phyloP scores from a whole-genome alignment of 2,329 filamentous ascomycete species.

The Ambrosiella cleistominuta region DNA sequence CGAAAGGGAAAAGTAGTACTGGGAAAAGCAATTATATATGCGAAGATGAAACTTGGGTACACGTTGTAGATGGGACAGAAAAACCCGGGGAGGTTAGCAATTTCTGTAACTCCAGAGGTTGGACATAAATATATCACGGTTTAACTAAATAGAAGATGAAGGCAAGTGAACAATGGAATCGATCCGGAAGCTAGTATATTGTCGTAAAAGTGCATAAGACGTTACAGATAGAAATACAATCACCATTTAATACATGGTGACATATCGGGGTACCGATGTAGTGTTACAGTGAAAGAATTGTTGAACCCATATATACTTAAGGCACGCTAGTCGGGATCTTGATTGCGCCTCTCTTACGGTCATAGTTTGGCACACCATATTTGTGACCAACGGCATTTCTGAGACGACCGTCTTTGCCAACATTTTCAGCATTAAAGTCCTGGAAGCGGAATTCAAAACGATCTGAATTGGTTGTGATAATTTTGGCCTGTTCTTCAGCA shows the following conservation, averaged over 20 bases:
- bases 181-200: no score
- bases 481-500: slow-evolving; percentile 23
- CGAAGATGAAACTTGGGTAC: no score
- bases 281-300: neutral
- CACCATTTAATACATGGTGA: no score
- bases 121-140: no score
- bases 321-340: slow-evolving; percentile 51
- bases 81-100: no score
- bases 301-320: slow-evolving; percentile 18
- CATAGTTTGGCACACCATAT: slow-evolving; percentile 45
- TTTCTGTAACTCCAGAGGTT: no score
- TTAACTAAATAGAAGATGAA: no score
- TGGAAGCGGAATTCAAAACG: slow-evolving; percentile 48
- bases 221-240: slow-evolving; percentile 8
- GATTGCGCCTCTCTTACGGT: slow-evolving; percentile 44
- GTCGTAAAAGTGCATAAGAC: slow-evolving; percentile 4
- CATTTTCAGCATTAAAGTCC: slow-evolving; percentile 38
- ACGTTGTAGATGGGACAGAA: no score
- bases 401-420: slow-evolving; percentile 35
- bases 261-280: no score
- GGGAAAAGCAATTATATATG: no score
- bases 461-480: slow-evolving; percentile 29
- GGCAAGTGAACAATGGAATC: no score
- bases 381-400: slow-evolving; percentile 38
- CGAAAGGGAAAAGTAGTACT: no score